Evolutionary conservation across 2,329 filamentous ascomycete genomes (phyloP), one percentile per base, ranked within the genome.

Genomic region (Colletotrichum musicola): DNA sequence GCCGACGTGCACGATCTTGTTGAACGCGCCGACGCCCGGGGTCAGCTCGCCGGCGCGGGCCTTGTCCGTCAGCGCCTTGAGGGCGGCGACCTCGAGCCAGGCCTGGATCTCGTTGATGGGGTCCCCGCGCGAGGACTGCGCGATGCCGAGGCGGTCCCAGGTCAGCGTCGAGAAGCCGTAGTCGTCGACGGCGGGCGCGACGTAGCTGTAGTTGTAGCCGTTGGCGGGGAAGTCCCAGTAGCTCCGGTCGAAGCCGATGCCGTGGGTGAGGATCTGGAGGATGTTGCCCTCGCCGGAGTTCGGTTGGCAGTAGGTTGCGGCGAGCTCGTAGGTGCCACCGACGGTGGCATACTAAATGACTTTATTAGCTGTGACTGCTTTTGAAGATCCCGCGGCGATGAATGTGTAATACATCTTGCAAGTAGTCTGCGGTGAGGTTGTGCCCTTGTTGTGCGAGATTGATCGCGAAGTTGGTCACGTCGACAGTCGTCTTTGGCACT

Each of bases 221-320:
- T 88, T 83, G 78, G 81, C 86, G 0, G 86, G 76, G 12, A 87
- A 76, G 74, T 92, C 88, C 89, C 89, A 92, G 80, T 91, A 92
- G 51, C 81, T 86, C 2, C 68, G 12, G 61, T 80, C 78, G 64
- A 81, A 82, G 25, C 80, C 81, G 25, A 82, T 71, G 4, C 81
- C 81, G 57, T 82, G 81, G 4, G 82, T 83, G 58, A 81, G 75
- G 56, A 83, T 78, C 72, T 83, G 80, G 4, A 83, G 67, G 22
- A 75, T 71, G 14, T 73, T 44, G 59, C 81, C 75, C 12, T 82
- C 77, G 10, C 81, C 83, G 6, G 72, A 73, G 67, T 85, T 81
- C 0, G 90, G 89, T 61, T 82, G 78, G 77, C 90, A 92, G 80
- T 90, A 90, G 10, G 87, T 88, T 0, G 88, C 85, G 4, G 83